Percentiles rank a stretch among this genome's conserved stretches.
Conservation (phyloP, 2,329 filamentous ascomycete species). For the Rhytidhysteron rufulum region DNA sequence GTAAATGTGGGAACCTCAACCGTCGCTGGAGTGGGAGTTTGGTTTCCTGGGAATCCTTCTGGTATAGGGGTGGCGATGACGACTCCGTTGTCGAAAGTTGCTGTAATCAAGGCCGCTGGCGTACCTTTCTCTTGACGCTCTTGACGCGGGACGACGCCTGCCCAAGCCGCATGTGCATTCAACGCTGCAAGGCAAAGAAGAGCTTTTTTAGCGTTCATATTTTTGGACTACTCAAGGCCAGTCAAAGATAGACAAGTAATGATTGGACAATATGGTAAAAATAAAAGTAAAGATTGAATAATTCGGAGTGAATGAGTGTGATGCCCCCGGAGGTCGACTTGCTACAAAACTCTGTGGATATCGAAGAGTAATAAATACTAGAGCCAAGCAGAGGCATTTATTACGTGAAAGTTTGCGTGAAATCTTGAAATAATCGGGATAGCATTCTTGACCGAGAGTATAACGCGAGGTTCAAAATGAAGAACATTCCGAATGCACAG, state of each 20-base stretch:
- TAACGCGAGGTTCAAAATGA: not conserved
- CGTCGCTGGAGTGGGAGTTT: not conserved
- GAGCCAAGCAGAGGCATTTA: constrained; percentile 1
- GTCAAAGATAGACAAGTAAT: not conserved
- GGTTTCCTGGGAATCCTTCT: not conserved
- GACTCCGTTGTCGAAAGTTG: not conserved
- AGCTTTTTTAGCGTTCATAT: constrained; percentile 3
- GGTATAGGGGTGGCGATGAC: not conserved
- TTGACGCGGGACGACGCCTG: not conserved
- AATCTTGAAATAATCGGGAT: not conserved
- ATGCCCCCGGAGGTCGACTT: not conserved
- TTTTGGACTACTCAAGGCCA: not conserved
- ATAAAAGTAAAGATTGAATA: not conserved
- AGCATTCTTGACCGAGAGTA: not conserved
- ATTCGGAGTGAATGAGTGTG: not conserved
- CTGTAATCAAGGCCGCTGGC: not conserved
- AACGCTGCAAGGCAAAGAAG: constrained; percentile 1
- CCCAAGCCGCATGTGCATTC: not conserved
- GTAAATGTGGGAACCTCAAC: too few relatives aligned
- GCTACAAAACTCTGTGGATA: not conserved
- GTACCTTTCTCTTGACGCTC: not conserved
- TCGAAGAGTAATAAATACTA: constrained; percentile 4
- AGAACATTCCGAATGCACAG: not conserved
- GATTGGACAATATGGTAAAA: not conserved
- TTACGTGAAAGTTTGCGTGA: not conserved